These are phyloP conservation scores for Globisporangium paroecandrum DNA, from an alignment of 352 stramenopile genomes.

Conservation along the genomic window DNA sequence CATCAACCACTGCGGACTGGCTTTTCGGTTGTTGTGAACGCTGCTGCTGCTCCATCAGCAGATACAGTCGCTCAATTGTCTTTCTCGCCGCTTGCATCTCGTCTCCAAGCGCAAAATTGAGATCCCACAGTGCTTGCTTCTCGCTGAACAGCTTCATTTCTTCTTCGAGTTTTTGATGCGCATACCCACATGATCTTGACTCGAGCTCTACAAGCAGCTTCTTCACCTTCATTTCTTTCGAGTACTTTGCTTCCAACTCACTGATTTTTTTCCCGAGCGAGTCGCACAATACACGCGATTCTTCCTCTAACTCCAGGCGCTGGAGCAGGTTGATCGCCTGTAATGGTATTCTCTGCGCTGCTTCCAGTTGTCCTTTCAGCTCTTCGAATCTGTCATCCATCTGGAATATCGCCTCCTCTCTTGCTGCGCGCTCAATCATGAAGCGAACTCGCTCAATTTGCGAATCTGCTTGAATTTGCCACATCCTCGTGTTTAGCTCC, in stretches of 20 bases:
- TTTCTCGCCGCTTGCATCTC: constrained; percentile 38
- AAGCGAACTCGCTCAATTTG: constrained; percentile 60
- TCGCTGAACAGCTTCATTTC: constrained; percentile 52
- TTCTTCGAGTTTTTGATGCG: constrained; percentile 43
- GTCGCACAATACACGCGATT: constrained; percentile 23
- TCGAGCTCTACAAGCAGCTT: constrained; percentile 45
- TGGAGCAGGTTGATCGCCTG: constrained; percentile 59
- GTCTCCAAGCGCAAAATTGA: constrained; percentile 35
- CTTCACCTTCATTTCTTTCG: constrained; percentile 29
- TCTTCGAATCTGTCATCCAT: constrained; percentile 43
- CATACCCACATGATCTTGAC: constrained; percentile 40
- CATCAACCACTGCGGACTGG: background rate
- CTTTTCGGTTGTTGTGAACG: background rate
- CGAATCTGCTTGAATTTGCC: constrained; percentile 45
- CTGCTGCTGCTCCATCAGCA: constrained; percentile 25
- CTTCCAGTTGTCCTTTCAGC: constrained; percentile 37
- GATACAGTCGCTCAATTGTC: constrained; percentile 41
- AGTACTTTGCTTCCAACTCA: constrained; percentile 16
- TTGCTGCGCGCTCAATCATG: constrained; percentile 52
- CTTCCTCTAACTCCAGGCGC: constrained; percentile 30
- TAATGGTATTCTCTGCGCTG: constrained; percentile 37
- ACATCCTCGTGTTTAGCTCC: constrained; percentile 41
- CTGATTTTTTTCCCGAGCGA: constrained; percentile 24
- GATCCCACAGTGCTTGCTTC: constrained; percentile 63
- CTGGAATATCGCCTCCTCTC: constrained; percentile 59